A percentile compares a stretch with the other conserved stretches of the same genome.
These are phyloP conservation scores for Sicyos baderoa DNA, from an alignment of 306 rosid species.

Conservation along the genomic window DNA sequence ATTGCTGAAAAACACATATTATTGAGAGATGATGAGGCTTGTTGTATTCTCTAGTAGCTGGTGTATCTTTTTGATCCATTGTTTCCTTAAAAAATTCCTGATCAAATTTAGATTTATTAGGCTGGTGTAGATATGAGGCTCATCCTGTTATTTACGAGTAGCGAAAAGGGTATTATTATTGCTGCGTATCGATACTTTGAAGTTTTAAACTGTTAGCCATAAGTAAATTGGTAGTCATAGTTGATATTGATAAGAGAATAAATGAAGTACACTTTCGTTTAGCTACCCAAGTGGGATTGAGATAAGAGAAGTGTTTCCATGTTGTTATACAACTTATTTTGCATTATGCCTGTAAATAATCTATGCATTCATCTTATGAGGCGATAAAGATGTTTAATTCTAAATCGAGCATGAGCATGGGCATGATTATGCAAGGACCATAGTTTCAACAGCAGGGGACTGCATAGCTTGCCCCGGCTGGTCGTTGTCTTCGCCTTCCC, in stretches of 20 bases:
- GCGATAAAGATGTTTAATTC: not conserved
- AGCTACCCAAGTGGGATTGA: not conserved
- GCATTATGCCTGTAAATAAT: not conserved
- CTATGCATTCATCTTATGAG: not conserved
- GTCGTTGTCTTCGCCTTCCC: constrained; percentile 35
- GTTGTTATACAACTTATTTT: not conserved
- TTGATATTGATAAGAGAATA: not conserved
- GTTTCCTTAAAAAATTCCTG: not conserved
- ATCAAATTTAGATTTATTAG: not conserved
- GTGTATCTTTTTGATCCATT: not conserved
- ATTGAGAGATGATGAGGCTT: not conserved
- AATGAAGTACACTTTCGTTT: not conserved
- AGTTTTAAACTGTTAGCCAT: not conserved
- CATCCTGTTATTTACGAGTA: not conserved
- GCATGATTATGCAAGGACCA: constrained; percentile 27
- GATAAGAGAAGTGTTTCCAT: too few species aligned
- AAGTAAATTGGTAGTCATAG: not conserved
- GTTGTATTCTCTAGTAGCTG: constrained; percentile 10
- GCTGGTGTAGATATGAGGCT: not conserved
- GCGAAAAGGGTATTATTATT: not conserved
- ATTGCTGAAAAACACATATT: not conserved
- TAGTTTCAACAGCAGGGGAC: constrained; percentile 32
- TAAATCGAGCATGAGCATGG: not conserved
- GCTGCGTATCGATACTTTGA: not conserved
- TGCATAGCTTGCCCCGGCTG: constrained; percentile 29